phyloP scores from a whole-genome alignment of 2,329 filamentous ascomycete species.

The Hypoxylon sp. region DNA sequence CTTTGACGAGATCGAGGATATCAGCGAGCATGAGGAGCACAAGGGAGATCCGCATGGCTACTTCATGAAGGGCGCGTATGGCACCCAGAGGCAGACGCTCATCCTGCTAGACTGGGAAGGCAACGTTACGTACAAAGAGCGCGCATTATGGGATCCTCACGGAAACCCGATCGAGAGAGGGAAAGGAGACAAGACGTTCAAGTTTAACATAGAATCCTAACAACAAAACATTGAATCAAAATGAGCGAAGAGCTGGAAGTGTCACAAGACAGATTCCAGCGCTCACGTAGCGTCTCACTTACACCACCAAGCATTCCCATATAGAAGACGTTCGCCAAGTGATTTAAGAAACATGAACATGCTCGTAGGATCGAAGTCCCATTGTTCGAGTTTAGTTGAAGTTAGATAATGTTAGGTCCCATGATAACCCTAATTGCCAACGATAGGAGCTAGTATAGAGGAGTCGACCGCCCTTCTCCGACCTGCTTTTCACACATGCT shows the following conservation, averaged over 20 bases:
- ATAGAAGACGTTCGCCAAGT: neutral
- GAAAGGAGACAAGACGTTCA: constrained; percentile 66
- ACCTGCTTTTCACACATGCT: neutral
- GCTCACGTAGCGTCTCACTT: neutral
- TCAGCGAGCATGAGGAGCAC: constrained; percentile 54
- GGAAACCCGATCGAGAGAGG: constrained; percentile 67
- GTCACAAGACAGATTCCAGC: neutral
- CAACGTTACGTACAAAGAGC: constrained; percentile 69
- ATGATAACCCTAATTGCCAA: neutral
- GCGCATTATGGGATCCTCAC: constrained; percentile 70
- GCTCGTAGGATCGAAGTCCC: too few species aligned
- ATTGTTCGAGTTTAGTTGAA: neutral
- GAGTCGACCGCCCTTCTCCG: neutral
- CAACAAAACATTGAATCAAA: constrained; percentile 37
- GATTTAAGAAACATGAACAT: neutral
- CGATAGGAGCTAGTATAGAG: neutral
- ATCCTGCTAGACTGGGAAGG: constrained; percentile 73
- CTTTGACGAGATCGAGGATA: constrained; percentile 54
- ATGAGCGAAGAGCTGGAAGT: neutral
- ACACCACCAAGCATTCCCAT: neutral
- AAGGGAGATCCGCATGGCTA: constrained; percentile 53
- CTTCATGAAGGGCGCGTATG: constrained; percentile 72
- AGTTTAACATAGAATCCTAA: constrained; percentile 65
- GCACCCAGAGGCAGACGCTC: constrained; percentile 74
- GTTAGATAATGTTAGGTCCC: neutral